Evolutionary conservation across 1,284 basidiomycete species (phyloP), one percentile per base, ranked within the genome.

Genomic region (Trichosporon ovoides): DNA sequence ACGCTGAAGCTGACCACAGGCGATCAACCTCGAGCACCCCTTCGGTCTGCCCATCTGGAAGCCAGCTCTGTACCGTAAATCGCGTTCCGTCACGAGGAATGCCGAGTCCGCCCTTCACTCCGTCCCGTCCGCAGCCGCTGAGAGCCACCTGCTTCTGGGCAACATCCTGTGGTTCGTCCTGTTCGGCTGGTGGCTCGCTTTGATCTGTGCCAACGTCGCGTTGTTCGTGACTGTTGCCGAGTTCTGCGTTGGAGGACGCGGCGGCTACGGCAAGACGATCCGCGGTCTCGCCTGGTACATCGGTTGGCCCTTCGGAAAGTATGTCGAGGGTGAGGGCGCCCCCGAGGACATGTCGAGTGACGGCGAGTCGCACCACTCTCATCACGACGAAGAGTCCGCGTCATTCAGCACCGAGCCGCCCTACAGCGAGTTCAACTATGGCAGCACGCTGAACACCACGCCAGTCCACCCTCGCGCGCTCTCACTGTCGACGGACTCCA

Each of bases 21-120:
- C 82, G 67, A 96, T 98, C 77, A 98, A 98, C 78, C 93, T 97
- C 73, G 92, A 97, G 74, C 96, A 99, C 77, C 96, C 96, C 7
- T 98, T 99, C 77, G 96, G 96, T 81, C 83, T 99, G 65, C 96
- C 92, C 48, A 98, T 99, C 73, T 98, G 96, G 96, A 99, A 99
- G 78, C 96, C 96, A 13, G 96, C 96, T 0, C 78, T 99, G 55
- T 99, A 99, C 85, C 95, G 96, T 79, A 99, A 99, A 77, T 90
- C 89, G 28, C 87, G 96, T 50, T 93, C 94, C 2, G 90, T 98
- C 65, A 97, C 95, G 43, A 88, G 94, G 57, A 87, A 93, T 76
- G 96, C 96, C 38, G 96, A 99, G 76, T 86, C 88, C 56, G 96
- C 90, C 0, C 83, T 98, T 2, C 96, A 98, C 74, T 85, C 88